Conservation (phyloP, 2,329 filamentous ascomycete genomes). For the Escovopsis sp. region DNA sequence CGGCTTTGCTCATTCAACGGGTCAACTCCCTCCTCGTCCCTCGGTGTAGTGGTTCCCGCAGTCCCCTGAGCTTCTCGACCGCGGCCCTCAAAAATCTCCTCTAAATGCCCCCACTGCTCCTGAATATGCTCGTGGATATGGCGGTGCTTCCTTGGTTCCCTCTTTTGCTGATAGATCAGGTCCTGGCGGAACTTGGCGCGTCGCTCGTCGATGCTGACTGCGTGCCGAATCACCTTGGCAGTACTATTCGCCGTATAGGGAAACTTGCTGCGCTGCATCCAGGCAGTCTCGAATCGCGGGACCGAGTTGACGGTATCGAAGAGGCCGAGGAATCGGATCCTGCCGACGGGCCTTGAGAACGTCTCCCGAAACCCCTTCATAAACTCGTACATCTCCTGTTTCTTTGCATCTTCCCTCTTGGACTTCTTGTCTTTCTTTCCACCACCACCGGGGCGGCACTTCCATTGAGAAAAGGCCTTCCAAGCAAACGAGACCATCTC, state of each 20-base stretch:
- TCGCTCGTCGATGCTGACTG: constrained; percentile 56
- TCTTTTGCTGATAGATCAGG: constrained; percentile 40
- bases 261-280: constrained; percentile 69
- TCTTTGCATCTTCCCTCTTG: constrained; percentile 14
- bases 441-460: constrained; percentile 38
- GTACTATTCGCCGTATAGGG: constrained; percentile 48
- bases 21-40: not conserved
- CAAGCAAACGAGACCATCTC: constrained; percentile 75
- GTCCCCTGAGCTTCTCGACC: not conserved
- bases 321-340: constrained; percentile 62
- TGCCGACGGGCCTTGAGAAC: constrained; percentile 59
- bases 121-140: constrained; percentile 11
- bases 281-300: constrained; percentile 57
- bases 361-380: constrained; percentile 72
- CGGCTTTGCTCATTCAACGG: not conserved
- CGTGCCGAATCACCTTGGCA: constrained; percentile 50
- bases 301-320: constrained; percentile 78
- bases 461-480: constrained; percentile 67
- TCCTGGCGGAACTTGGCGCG: constrained; percentile 60
- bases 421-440: constrained; percentile 27
- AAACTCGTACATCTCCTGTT: constrained; percentile 51
- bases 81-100: not conserved
- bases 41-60: not conserved
- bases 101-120: constrained; percentile 3
- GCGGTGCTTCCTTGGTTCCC: constrained; percentile 7